Percentiles rank a stretch among this genome's conserved stretches.
phyloP scores from a whole-genome alignment of 495 filamentous ascomycete species.

The Letharia lupina region DNA sequence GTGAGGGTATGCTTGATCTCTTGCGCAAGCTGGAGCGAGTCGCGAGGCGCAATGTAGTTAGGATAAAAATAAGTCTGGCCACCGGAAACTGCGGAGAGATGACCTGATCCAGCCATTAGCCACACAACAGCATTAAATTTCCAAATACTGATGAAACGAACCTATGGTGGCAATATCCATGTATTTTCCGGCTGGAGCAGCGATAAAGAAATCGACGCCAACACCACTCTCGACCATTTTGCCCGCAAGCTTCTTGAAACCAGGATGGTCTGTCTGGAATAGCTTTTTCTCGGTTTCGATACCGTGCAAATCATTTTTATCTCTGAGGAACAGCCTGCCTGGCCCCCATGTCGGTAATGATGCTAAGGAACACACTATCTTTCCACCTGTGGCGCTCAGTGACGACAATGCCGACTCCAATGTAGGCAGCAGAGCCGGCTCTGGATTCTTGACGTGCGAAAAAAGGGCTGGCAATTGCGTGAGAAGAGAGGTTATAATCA shows the following conservation, averaged over 20 bases:
- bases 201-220: constrained; percentile 90
- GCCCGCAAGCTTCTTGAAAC: constrained; percentile 71
- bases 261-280: constrained; percentile 79
- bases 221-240: constrained; percentile 85
- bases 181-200: constrained; percentile 79
- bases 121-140: neutral
- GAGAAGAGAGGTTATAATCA: constrained; percentile 78
- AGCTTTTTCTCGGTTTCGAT: constrained; percentile 90
- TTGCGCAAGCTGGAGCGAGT: constrained; percentile 70
- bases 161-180: constrained; percentile 92
- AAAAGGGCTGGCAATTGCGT: constrained; percentile 75
- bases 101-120: constrained; percentile 25
- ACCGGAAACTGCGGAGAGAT: constrained; percentile 59
- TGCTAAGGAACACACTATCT: constrained; percentile 79
- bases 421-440: constrained; percentile 76
- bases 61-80: constrained; percentile 95
- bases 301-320: constrained; percentile 77
- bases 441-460: constrained; percentile 74
- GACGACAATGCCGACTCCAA: constrained; percentile 74
- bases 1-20: constrained; percentile 86
- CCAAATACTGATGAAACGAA: constrained; percentile 24
- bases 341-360: constrained; percentile 87
- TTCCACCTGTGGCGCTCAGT: constrained; percentile 78
- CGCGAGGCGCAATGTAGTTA: constrained; percentile 82
- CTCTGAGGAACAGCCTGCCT: constrained; percentile 69